Conservation (phyloP, 768 basidiomycete species). For the Cyathus striatus region DNA sequence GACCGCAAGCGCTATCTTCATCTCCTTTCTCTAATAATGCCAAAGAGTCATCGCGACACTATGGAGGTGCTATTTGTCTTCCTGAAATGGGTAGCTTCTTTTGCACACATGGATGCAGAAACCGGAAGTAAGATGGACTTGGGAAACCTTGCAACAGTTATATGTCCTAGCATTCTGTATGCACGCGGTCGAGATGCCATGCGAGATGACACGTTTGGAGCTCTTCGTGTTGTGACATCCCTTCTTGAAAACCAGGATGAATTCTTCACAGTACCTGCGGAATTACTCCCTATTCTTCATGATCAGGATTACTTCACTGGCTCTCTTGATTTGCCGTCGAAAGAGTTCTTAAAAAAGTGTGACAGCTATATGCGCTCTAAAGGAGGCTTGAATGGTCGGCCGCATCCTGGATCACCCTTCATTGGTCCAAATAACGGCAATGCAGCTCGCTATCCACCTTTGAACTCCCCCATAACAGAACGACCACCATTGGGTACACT, state of each 20-base stretch:
- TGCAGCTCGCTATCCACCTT: constrained; percentile 29
- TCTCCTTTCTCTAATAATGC: constrained; percentile 79
- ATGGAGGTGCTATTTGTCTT: constrained; percentile 98
- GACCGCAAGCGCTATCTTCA: constrained; percentile 85
- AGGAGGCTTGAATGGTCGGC: constrained; percentile 52
- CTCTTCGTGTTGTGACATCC: constrained; percentile 80
- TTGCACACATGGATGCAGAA: constrained; percentile 95
- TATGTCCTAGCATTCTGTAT: constrained; percentile 96
- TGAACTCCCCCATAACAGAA: constrained; percentile 37
- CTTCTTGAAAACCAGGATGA: constrained; percentile 93
- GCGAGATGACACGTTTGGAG: constrained; percentile 89
- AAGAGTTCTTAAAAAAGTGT: constrained; percentile 94
- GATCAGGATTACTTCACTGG: constrained; percentile 92
- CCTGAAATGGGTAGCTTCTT: constrained; percentile 98
- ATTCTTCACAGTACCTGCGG: constrained; percentile 90
- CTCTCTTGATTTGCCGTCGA: constrained; percentile 83
- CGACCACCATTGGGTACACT: constrained; percentile 36
- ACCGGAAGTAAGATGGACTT: constrained; percentile 99
- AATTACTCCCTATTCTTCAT: constrained; percentile 79
- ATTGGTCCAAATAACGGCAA: constrained; percentile 34
- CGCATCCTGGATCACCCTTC: constrained; percentile 30
- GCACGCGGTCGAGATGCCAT: constrained; percentile 80
- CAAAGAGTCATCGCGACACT: constrained; percentile 93
- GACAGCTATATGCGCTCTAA: constrained; percentile 84
- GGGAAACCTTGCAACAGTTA: constrained; percentile 92